phyloP scores from a whole-genome alignment of 768 basidiomycete species.

The Xerocomellus chrysenteron region DNA sequence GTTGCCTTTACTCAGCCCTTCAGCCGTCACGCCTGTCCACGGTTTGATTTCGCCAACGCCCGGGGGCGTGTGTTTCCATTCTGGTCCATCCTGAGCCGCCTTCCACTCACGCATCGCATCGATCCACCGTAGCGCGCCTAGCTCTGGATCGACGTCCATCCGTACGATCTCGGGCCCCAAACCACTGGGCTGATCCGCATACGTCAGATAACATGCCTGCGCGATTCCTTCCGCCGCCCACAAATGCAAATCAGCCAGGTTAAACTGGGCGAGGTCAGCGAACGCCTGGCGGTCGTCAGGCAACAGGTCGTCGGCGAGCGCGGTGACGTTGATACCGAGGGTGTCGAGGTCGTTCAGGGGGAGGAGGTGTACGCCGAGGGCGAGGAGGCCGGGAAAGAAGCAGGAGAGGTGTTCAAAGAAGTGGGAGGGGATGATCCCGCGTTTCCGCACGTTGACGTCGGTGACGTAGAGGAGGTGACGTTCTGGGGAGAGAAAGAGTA shows the following conservation, averaged over 20 bases:
- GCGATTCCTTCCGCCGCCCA: slow-evolving; percentile 78
- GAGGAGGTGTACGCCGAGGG: slow-evolving; percentile 65
- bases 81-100: slow-evolving; percentile 5
- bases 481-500: slow-evolving; percentile 30
- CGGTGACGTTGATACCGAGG: slow-evolving; percentile 44
- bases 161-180: slow-evolving; percentile 56
- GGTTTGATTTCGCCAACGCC: slow-evolving; percentile 42
- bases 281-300: slow-evolving; percentile 40
- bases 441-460: slow-evolving; percentile 36
- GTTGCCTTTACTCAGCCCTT: neutral
- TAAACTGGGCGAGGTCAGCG: slow-evolving; percentile 40
- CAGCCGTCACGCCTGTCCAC: slow-evolving; percentile 17
- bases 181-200: slow-evolving; percentile 68
- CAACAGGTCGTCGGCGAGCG: slow-evolving; percentile 55
- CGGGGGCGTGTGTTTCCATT: slow-evolving; percentile 45
- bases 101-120: slow-evolving; percentile 47
- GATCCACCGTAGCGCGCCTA: slow-evolving; percentile 19
- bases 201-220: slow-evolving; percentile 67
- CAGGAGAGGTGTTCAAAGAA: slow-evolving; percentile 71
- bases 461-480: slow-evolving; percentile 54
- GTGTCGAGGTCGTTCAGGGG: slow-evolving; percentile 51
- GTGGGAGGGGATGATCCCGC: slow-evolving; percentile 38
- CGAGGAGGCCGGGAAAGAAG: slow-evolving; percentile 74
- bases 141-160: slow-evolving; percentile 12
- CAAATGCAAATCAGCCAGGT: slow-evolving; percentile 59